Evolutionary conservation across 1,139 yeast genomes (phyloP).

Genomic region (Geotrichum europaeum): DNA sequence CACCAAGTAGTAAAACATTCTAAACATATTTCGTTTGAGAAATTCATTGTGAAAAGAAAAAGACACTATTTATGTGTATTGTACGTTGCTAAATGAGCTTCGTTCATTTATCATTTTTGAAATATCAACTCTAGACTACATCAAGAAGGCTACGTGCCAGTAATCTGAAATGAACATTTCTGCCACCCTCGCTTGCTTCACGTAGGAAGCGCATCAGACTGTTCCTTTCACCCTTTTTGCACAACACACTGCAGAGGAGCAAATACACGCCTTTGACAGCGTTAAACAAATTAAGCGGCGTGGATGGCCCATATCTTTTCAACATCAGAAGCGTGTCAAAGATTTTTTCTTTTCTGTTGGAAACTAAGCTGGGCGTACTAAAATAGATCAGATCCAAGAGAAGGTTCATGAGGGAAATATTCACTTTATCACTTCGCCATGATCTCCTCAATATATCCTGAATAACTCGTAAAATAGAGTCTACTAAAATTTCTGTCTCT

Average conservation of each 20-base stretch:
- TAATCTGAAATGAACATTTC: neutral
- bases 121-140: neutral
- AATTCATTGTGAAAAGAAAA: too few relatives aligned
- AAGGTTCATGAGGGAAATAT: slow-evolving; percentile 3
- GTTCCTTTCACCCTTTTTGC: neutral
- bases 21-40: too few relatives aligned
- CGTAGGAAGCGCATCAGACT: neutral
- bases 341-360: neutral
- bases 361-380: neutral
- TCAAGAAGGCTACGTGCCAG: neutral
- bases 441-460: neutral
- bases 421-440: neutral
- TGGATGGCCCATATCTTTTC: neutral
- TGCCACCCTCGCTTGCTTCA: neutral
- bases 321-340: neutral
- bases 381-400: neutral
- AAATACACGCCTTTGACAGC: slow-evolving; percentile 1
- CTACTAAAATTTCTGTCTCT: neutral
- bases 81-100: too few relatives aligned
- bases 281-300: neutral
- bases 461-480: neutral
- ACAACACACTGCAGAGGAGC: neutral
- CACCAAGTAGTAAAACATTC: too few relatives aligned
- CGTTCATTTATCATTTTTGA: neutral
- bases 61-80: too few relatives aligned